Evolutionary conservation across 768 basidiomycete species (phyloP).

Genomic region (Serendipita vermifera): DNA sequence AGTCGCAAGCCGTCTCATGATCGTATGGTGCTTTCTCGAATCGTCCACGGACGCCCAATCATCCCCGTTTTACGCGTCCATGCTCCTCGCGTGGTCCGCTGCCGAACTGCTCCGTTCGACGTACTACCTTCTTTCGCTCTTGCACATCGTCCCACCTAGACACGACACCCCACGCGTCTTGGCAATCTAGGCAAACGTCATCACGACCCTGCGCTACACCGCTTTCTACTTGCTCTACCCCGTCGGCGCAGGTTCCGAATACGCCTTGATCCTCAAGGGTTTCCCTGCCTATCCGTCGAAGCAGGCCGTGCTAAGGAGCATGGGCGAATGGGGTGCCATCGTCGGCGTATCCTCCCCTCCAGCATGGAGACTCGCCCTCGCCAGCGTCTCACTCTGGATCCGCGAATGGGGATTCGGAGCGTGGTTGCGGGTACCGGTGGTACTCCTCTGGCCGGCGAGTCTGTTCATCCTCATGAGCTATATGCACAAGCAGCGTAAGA

Average conservation of each 20-base stretch:
- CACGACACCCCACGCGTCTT: not conserved
- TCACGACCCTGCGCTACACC: conserved; percentile 75
- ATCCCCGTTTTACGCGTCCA: conserved; percentile 73
- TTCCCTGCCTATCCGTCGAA: conserved; percentile 54
- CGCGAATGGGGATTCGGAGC: conserved; percentile 1
- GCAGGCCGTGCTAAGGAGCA: not conserved
- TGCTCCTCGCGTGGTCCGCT: conserved; percentile 85
- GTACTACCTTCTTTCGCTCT: conserved; percentile 63
- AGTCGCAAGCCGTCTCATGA: conserved; percentile 65
- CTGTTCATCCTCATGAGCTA: conserved; percentile 20
- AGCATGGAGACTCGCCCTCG: conserved; percentile 12
- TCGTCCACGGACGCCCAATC: conserved; percentile 40
- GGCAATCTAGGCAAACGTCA: conserved; percentile 13
- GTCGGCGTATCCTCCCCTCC: not conserved
- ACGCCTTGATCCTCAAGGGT: conserved; percentile 42
- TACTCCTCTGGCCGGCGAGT: conserved; percentile 1
- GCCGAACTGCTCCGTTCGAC: conserved; percentile 87
- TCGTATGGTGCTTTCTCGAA: conserved; percentile 75
- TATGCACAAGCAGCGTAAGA: conserved; percentile 46
- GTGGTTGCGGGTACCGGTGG: conserved; percentile 1
- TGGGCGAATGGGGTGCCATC: not conserved
- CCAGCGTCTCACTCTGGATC: conserved; percentile 1
- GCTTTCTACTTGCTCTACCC: conserved; percentile 93
- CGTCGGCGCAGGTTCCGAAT: conserved; percentile 82
- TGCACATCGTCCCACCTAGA: conserved; percentile 35